Evolutionary conservation across 768 basidiomycete species (phyloP).

Genomic region (Pleurotus ostreatus): DNA sequence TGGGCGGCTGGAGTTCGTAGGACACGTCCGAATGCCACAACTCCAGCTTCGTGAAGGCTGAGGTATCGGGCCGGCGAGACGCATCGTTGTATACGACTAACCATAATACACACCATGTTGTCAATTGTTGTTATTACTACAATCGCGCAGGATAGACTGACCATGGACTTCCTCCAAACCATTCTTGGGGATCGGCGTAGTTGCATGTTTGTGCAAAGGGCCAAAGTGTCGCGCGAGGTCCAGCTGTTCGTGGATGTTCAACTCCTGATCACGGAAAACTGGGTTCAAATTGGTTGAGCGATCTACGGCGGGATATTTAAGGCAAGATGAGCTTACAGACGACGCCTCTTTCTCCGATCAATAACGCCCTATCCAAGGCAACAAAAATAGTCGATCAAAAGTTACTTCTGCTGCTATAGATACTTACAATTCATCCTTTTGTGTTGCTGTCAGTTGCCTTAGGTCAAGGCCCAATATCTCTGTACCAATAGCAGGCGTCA

Average conservation of each 20-base stretch:
- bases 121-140: constrained; percentile 5
- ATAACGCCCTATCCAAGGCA: constrained; percentile 46
- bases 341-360: constrained; percentile 73
- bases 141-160: constrained; percentile 21
- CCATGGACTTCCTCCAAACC: constrained; percentile 78
- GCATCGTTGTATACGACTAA: constrained; percentile 71
- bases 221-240: constrained; percentile 72
- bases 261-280: constrained; percentile 77
- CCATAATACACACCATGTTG: constrained; percentile 1
- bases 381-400: not conserved
- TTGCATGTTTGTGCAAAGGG: constrained; percentile 79
- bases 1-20: constrained; percentile 81
- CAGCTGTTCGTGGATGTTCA: constrained; percentile 65
- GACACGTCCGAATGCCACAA: constrained; percentile 83
- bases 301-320: not conserved
- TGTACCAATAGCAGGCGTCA: constrained; percentile 73
- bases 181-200: constrained; percentile 69
- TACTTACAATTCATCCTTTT: constrained; percentile 78
- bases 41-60: constrained; percentile 68
- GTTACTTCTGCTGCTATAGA: not conserved
- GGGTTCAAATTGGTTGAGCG: not conserved
- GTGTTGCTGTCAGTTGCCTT: constrained; percentile 55
- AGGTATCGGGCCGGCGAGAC: constrained; percentile 55
- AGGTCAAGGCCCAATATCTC: constrained; percentile 74
- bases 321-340: constrained; percentile 48